Evolutionary conservation across 371 early-diverging fungal genomes (phyloP), one percentile per base, ranked within the genome.

Genomic region (Synchytrium microbalum): DNA sequence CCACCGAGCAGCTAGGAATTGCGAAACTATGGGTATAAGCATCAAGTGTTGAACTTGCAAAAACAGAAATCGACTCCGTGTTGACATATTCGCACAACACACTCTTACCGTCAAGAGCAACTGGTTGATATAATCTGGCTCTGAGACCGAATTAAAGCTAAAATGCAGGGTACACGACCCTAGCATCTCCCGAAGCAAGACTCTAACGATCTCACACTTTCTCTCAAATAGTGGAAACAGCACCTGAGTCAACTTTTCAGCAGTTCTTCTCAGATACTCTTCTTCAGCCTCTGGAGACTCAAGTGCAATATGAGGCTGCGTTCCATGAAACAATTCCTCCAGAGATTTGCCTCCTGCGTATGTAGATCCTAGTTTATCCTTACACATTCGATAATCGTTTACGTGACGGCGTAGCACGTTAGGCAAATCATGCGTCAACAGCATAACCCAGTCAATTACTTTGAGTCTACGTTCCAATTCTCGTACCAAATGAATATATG

Each of bases 271-370:
- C 24, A 67, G 38, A 55, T 73, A 73, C 54, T 70, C 73, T 16
- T n/a, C n/a, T 57, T 73, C 73, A 3, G 63, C 30, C 27, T 71
- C 65, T 23, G 32, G 26, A 13, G 29, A 19, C 2, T 46, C 28
- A 1, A 73, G 54, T 3, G 68, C 73, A 32, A 67, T 30, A 53
- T 73, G 73, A n/a, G 73, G 73, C 58, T 73, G 73, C 16, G 25
- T 13, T 3, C 71, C 71, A 53, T 60, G 60, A 30, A 73, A 73
- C 14, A 73, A 64, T 61, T 67, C 63, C 51, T 70, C 70, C 10
- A 73, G 25, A 3, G 66, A 51, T 26, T 59, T 64, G 27, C 66
- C 67, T 0, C 73, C 73, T 24, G 63, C 65, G 63, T 70, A 73
- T 27, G 70, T 53, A n/a, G 73, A 67, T 3, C 71, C 73, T 24